These are phyloP conservation scores for Medicago lupulina DNA, from an alignment of 306 rosid genomes.

Conservation along the genomic window DNA sequence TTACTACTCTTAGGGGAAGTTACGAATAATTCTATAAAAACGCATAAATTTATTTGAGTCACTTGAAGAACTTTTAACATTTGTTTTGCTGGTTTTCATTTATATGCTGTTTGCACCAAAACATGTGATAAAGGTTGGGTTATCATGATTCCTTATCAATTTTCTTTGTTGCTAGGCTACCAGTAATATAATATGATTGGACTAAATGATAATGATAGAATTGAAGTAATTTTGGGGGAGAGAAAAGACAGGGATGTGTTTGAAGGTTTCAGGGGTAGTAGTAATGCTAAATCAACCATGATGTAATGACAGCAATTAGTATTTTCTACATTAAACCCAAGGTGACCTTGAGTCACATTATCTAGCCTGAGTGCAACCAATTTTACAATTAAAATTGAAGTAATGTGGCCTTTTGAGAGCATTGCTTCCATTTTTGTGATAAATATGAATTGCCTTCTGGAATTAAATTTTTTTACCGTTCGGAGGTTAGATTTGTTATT, in stretches of 20 bases:
- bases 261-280: too few relatives aligned
- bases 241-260: too few relatives aligned
- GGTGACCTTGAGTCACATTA: neutral
- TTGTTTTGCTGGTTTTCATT: neutral
- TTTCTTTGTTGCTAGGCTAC: constrained; percentile 13
- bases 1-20: constrained; percentile 5
- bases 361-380: constrained; percentile 26
- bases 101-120: neutral
- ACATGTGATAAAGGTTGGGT: constrained; percentile 1
- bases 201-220: constrained; percentile 19
- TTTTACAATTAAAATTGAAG: constrained; percentile 28
- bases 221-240: neutral
- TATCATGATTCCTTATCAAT: constrained; percentile 24
- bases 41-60: neutral
- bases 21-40: neutral
- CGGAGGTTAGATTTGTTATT: constrained; percentile 37
- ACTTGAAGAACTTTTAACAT: neutral
- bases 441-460: constrained; percentile 28
- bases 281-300: too few relatives aligned
- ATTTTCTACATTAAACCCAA: neutral
- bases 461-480: constrained; percentile 18
- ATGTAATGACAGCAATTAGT: neutral
- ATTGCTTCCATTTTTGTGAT: constrained; percentile 34
- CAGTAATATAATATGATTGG: constrained; percentile 23
- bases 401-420: constrained; percentile 20